Conservation (phyloP, 129 eudicot species). For the Cynara cardunculus region DNA sequence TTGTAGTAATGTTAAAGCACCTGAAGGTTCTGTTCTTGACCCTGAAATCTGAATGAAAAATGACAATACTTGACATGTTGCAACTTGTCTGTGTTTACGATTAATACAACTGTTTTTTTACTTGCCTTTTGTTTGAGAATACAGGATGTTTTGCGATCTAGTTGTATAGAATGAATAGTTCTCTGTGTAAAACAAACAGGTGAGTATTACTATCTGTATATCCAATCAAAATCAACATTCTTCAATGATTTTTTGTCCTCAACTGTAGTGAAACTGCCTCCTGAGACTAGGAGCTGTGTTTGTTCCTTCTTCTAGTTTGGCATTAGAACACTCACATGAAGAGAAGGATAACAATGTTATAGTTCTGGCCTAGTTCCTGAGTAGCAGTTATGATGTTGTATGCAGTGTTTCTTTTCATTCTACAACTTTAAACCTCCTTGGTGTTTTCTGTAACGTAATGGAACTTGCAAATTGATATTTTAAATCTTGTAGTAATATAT, state of each 20-base stretch:
- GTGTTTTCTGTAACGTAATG: conserved; percentile 2
- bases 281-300: no score
- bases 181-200: not conserved
- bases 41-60: no score
- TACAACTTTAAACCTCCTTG: not conserved
- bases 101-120: not conserved
- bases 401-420: no score
- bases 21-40: no score
- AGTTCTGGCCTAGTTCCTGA: not conserved
- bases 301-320: not conserved
- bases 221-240: not conserved
- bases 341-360: not conserved
- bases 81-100: not conserved
- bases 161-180: not conserved
- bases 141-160: not conserved
- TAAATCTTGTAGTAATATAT: not conserved
- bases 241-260: not conserved
- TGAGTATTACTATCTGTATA: not conserved
- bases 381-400: not conserved
- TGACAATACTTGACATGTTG: not conserved
- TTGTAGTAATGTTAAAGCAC: no score
- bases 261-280: no score
- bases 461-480: conserved; percentile 13
- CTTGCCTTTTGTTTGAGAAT: not conserved
- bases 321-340: not conserved